phyloP scores from a whole-genome alignment of 2,329 filamentous ascomycete species.

The Colletotrichum horii region DNA sequence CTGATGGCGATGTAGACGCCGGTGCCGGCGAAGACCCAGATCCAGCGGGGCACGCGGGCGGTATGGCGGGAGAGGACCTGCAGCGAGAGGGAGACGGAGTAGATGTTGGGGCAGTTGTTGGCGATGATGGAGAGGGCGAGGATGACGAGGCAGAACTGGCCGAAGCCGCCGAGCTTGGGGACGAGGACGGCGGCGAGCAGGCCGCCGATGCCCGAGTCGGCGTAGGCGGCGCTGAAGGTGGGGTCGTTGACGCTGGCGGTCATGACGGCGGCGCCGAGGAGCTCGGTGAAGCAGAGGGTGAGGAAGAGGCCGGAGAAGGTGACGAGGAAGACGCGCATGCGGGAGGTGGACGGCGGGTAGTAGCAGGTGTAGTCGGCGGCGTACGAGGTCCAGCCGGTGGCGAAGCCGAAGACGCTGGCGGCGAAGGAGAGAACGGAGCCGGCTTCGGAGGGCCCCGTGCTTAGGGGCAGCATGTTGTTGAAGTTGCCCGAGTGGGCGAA shows the following conservation, averaged over 20 bases:
- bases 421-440: slow-evolving; percentile 69
- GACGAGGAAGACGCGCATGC: slow-evolving; percentile 68
- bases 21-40: slow-evolving; percentile 69
- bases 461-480: slow-evolving; percentile 59
- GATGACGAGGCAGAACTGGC: slow-evolving; percentile 73
- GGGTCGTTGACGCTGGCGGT: slow-evolving; percentile 58
- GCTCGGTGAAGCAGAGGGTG: slow-evolving; percentile 75
- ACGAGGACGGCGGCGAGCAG: slow-evolving; percentile 70
- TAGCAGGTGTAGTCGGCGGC: slow-evolving; percentile 84
- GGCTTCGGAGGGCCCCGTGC: slow-evolving; percentile 62
- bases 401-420: slow-evolving; percentile 70
- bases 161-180: slow-evolving; percentile 68
- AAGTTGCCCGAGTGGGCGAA: slow-evolving; percentile 74
- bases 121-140: slow-evolving; percentile 71
- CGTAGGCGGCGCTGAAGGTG: slow-evolving; percentile 55
- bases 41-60: slow-evolving; percentile 67
- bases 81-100: slow-evolving; percentile 71
- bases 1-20: slow-evolving; percentile 71
- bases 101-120: slow-evolving; percentile 76
- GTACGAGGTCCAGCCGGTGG: slow-evolving; percentile 76
- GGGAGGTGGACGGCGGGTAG: slow-evolving; percentile 67
- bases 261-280: slow-evolving; percentile 74
- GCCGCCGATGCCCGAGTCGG: slow-evolving; percentile 60
- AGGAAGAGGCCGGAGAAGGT: slow-evolving; percentile 74
- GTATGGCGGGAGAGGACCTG: slow-evolving; percentile 67